Evolutionary conservation across 768 basidiomycete species (phyloP).

Genomic region (Mycena haematopus): DNA sequence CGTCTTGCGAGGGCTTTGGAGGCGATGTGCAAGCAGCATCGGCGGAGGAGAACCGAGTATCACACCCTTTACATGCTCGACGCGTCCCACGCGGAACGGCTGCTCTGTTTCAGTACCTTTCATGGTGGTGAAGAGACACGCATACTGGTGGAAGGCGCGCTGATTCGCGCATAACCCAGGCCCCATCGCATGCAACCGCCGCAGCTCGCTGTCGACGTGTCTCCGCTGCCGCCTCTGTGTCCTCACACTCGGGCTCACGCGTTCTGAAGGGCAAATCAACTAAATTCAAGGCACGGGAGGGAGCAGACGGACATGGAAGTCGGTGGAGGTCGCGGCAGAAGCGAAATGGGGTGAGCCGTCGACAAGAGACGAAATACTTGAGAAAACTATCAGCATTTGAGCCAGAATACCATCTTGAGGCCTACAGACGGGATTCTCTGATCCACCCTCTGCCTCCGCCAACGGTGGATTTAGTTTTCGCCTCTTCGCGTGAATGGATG

Average conservation of each 20-base stretch:
- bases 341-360: conserved; percentile 47
- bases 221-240: conserved; percentile 49
- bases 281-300: neutral
- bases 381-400: conserved; percentile 9
- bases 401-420: conserved; percentile 9
- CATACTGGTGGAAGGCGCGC: conserved; percentile 29
- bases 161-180: conserved; percentile 37
- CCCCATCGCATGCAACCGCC: conserved; percentile 47
- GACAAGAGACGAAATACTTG: conserved; percentile 61
- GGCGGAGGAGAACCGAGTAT: conserved; percentile 25
- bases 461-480: conserved; percentile 1
- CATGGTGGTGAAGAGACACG: neutral
- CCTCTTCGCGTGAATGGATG: conserved; percentile 7
- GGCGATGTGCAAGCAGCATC: conserved; percentile 39
- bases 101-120: neutral
- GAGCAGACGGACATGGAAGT: conserved; percentile 42
- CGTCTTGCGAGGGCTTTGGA: conserved; percentile 43
- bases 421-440: conserved; percentile 19
- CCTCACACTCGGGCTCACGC: conserved; percentile 57
- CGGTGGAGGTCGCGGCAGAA: conserved; percentile 50
- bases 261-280: conserved; percentile 40
- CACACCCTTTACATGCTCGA: conserved; percentile 16
- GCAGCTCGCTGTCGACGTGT: conserved; percentile 47
- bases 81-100: conserved; percentile 27
- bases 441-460: neutral